Evolutionary conservation across 1,139 yeast species (phyloP), one percentile per base, ranked within the genome.

Genomic region (Diutina rugosa): DNA sequence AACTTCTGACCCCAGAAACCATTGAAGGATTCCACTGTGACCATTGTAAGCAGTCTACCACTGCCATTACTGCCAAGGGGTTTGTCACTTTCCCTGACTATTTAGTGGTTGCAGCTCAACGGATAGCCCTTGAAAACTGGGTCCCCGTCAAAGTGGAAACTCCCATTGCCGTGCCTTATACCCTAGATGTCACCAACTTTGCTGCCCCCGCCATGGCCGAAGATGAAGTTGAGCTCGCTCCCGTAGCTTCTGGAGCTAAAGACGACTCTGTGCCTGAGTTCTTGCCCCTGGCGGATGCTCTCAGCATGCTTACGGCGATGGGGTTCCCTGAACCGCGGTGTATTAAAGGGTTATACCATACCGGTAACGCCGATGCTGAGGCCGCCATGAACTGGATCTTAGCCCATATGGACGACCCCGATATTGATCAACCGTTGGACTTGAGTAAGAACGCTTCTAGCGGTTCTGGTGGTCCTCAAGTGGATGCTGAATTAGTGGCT

Each of bases 361-460:
- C 96, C 0, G 95, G 90, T 0, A 90, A 89, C 63, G 63, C 67
- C 2, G 73, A 73, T 55, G 76, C 88, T 0, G 98, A 93, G 62
- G 78, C 76, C 5, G 97, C 98, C 0, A 85, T 89, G 87, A 88
- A 89, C 64, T 90, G 98, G 97, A 67, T 95, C 9, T 85, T 91
- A 65, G 85, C 79, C 32, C 97, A 91, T 64, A 82, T 89, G 85
- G 97, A 90, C 35, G 97, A 90, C 64, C 68, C 84, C 0, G 89
- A 82, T 62, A 79, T 90, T 56, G 95, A 91, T 67, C 81, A 71
- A 9, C 87, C 90, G 1, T 74, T 85, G 53, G 59, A 56, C 45
- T 14, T 41, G 6, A 14, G 8, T 29, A 12, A 35, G 6, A 12
- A 35, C 4, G 6, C 10, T 2, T 29, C 60, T 56, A 8, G 55